phyloP scores from a whole-genome alignment of 805 yeast genomes.

The Ogataea degrootiae region DNA sequence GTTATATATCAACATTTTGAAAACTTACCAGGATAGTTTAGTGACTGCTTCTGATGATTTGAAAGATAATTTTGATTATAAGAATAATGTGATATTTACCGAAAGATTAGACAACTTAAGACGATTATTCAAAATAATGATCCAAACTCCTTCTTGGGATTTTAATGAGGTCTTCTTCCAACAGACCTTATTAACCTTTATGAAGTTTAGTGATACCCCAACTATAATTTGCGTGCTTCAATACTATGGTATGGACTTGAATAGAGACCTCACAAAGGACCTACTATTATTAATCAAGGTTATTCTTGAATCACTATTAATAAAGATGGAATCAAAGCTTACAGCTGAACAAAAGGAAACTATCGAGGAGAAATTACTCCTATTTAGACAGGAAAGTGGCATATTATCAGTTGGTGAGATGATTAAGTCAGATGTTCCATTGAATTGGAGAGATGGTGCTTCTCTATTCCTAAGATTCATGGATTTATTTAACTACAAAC shows the following conservation, averaged over 20 bases:
- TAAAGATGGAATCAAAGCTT: constrained; percentile 20
- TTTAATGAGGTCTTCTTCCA: constrained; percentile 14
- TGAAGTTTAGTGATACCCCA: constrained; percentile 23
- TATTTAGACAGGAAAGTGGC: constrained; percentile 17
- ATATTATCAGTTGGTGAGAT: constrained; percentile 11
- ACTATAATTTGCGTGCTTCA: constrained; percentile 23
- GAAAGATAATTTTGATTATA: constrained; percentile 2
- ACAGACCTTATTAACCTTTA: constrained; percentile 16
- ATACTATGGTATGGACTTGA: constrained; percentile 19
- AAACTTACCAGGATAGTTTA: constrained; percentile 14
- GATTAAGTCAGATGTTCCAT: constrained; percentile 2
- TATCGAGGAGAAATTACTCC: constrained; percentile 5
- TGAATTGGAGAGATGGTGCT: constrained; percentile 22
- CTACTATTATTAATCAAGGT: constrained; percentile 15
- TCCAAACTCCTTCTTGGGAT: constrained; percentile 12
- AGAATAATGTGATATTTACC: constrained; percentile 1
- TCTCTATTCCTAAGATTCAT: constrained; percentile 16
- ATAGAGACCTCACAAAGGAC: constrained; percentile 8
- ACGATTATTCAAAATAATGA: constrained; percentile 12
- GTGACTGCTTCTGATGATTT: constrained; percentile 2
- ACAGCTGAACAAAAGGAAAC: constrained; percentile 5
- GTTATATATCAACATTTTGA: constrained; percentile 14
- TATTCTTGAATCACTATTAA: constrained; percentile 16
- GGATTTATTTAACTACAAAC: constrained; percentile 19
- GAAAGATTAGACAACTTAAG: constrained; percentile 13